These are phyloP conservation scores for Xylaria polymorpha DNA, from an alignment of 2,329 filamentous ascomycete genomes.

Conservation along the genomic window DNA sequence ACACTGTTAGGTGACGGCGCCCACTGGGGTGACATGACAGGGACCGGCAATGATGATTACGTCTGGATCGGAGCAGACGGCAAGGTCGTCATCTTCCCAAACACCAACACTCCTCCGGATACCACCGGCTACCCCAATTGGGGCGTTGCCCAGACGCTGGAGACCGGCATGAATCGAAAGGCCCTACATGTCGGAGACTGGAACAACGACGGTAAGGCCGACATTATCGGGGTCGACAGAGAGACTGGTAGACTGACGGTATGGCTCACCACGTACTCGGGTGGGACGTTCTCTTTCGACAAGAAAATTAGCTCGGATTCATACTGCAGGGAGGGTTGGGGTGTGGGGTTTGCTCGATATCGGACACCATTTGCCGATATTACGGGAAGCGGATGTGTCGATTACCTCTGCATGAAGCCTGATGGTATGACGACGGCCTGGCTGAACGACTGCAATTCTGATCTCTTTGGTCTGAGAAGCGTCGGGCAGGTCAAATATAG, in stretches of 20 bases:
- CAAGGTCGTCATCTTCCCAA: neutral
- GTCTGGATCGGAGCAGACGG: neutral
- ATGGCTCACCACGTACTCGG: too few species aligned
- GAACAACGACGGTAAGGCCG: too few species aligned
- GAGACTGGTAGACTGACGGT: too few species aligned
- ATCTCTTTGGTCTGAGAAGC: neutral
- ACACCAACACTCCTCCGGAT: neutral
- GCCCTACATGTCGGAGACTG: too few species aligned
- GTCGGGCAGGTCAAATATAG: conserved; percentile 19
- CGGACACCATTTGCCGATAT: neutral
- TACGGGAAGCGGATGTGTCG: conserved; percentile 6
- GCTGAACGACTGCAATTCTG: conserved; percentile 10
- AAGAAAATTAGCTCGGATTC: neutral
- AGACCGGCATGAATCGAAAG: too few species aligned
- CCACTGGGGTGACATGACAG: neutral
- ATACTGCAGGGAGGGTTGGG: neutral
- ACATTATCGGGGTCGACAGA: too few species aligned
- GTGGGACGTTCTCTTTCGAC: too few species aligned
- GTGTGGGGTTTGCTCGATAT: neutral
- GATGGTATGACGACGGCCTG: neutral
- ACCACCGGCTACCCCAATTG: neutral
- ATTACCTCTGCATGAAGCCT: conserved; percentile 23
- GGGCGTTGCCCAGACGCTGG: neutral
- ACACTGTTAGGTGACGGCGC: neutral
- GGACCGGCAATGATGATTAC: neutral